A percentile compares a stretch with the other conserved stretches of the same genome.
These are phyloP conservation scores for Desmodesmus armatus DNA, from an alignment of 139 green algal species.

Conservation along the genomic window DNA sequence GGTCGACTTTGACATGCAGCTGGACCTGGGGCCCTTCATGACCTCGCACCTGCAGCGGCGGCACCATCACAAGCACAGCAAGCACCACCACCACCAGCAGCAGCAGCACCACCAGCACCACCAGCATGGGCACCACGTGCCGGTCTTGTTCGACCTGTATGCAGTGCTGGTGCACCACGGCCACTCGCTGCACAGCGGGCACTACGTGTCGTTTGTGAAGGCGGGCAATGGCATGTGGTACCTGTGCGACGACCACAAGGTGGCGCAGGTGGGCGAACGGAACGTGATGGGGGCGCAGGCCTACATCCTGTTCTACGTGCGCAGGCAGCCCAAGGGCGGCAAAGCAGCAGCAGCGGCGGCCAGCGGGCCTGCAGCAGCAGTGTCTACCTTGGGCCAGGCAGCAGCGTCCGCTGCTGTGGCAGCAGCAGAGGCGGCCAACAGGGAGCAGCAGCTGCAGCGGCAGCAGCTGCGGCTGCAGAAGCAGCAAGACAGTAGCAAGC, in stretches of 20 bases:
- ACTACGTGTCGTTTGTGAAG: conserved; percentile 94
- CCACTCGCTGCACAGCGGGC: conserved; percentile 84
- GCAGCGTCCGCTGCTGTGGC: neutral
- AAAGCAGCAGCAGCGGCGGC: conserved; percentile 22
- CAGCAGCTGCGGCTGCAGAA: neutral
- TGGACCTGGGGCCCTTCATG: conserved; percentile 89
- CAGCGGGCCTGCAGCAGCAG: conserved; percentile 5
- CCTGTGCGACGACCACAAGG: conserved; percentile 83
- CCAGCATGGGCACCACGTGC: neutral
- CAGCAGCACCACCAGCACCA: conserved; percentile 17
- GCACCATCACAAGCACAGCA: conserved; percentile 24
- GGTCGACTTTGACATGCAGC: conserved; percentile 80
- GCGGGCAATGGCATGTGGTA: conserved; percentile 86
- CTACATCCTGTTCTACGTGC: conserved; percentile 98
- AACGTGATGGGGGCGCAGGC: conserved; percentile 87
- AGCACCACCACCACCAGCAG: neutral
- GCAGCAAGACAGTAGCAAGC: neutral
- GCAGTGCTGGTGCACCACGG: conserved; percentile 93
- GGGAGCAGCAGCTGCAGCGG: conserved; percentile 23
- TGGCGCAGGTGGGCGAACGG: conserved; percentile 70
- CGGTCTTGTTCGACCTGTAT: conserved; percentile 85
- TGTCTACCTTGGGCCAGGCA: no score
- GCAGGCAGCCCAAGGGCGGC: conserved; percentile 15
- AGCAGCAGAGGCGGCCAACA: neutral
- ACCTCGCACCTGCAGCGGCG: conserved; percentile 31